These are phyloP conservation scores for Amanita pallidorosea DNA, from an alignment of 768 basidiomycete species.

Conservation along the genomic window DNA sequence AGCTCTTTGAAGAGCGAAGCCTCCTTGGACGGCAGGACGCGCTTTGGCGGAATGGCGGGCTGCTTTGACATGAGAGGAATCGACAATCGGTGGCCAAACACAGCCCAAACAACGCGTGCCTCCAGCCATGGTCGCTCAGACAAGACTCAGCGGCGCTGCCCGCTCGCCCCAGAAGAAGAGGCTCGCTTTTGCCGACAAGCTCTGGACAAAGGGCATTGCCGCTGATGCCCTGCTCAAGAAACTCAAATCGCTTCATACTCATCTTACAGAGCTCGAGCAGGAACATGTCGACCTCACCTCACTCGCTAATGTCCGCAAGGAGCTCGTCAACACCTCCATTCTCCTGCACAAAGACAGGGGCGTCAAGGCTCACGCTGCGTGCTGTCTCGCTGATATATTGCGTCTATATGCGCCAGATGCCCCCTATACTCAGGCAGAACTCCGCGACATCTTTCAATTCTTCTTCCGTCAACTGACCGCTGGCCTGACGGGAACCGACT, in stretches of 20 bases:
- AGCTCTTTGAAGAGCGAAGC: slow-evolving; percentile 78
- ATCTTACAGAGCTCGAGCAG: slow-evolving; percentile 80
- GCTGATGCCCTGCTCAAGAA: slow-evolving; percentile 83
- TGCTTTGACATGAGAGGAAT: slow-evolving; percentile 25
- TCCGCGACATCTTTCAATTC: slow-evolving; percentile 96
- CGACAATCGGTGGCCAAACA: slow-evolving; percentile 5
- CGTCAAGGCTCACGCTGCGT: slow-evolving; percentile 90
- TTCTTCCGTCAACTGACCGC: slow-evolving; percentile 78
- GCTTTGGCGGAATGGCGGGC: slow-evolving; percentile 28
- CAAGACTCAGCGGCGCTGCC: slow-evolving; percentile 38
- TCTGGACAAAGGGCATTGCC: slow-evolving; percentile 63
- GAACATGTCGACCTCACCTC: slow-evolving; percentile 71
- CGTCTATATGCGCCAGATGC: slow-evolving; percentile 94
- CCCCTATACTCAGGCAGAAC: slow-evolving; percentile 81
- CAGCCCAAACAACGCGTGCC: slow-evolving; percentile 32
- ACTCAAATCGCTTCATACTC: slow-evolving; percentile 65
- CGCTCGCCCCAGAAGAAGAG: slow-evolving; percentile 44
- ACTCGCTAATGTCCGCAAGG: slow-evolving; percentile 57
- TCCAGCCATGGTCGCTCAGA: slow-evolving; percentile 58
- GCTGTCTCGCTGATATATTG: slow-evolving; percentile 90
- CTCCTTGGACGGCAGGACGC: slow-evolving; percentile 74
- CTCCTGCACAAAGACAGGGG: slow-evolving; percentile 93
- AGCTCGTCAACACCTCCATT: slow-evolving; percentile 70
- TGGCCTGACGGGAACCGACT: slow-evolving; percentile 66
- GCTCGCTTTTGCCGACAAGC: slow-evolving; percentile 73